phyloP scores from a whole-genome alignment of 1,284 basidiomycete genomes.

The Cerrena zonata region DNA sequence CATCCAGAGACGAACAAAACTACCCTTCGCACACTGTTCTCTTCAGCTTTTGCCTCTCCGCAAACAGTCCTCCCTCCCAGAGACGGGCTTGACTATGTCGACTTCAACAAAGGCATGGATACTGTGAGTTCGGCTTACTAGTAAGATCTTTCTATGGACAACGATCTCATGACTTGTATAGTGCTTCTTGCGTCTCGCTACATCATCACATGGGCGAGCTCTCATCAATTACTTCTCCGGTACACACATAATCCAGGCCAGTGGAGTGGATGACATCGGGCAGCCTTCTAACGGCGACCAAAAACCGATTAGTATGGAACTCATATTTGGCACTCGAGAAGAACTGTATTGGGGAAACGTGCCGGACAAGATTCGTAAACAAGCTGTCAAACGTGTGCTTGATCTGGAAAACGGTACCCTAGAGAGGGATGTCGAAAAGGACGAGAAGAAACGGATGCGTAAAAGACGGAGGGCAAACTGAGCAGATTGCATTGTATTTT shows the following conservation, averaged over 20 bases:
- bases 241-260: constrained; percentile 34
- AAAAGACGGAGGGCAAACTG: not conserved
- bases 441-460: not conserved
- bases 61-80: constrained; percentile 6
- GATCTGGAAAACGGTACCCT: too few species aligned
- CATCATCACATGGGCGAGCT: constrained; percentile 38
- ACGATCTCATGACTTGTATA: constrained; percentile 23
- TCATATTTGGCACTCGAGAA: constrained; percentile 53
- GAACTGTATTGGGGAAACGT: constrained; percentile 69
- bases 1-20: constrained; percentile 74
- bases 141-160: not conserved
- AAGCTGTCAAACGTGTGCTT: constrained; percentile 46
- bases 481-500: too few species aligned
- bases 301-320: constrained; percentile 40
- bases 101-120: constrained; percentile 72
- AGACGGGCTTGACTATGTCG: constrained; percentile 62
- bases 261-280: constrained; percentile 31
- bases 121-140: constrained; percentile 38
- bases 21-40: constrained; percentile 57
- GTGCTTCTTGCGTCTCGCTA: constrained; percentile 69
- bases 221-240: constrained; percentile 43
- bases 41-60: constrained; percentile 30
- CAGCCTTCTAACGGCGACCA: constrained; percentile 1
- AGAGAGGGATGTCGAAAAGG: too few species aligned
- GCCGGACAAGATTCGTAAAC: constrained; percentile 54